Evolutionary conservation across 805 yeast species (phyloP).

Genomic region (Yarrowia deformans): DNA sequence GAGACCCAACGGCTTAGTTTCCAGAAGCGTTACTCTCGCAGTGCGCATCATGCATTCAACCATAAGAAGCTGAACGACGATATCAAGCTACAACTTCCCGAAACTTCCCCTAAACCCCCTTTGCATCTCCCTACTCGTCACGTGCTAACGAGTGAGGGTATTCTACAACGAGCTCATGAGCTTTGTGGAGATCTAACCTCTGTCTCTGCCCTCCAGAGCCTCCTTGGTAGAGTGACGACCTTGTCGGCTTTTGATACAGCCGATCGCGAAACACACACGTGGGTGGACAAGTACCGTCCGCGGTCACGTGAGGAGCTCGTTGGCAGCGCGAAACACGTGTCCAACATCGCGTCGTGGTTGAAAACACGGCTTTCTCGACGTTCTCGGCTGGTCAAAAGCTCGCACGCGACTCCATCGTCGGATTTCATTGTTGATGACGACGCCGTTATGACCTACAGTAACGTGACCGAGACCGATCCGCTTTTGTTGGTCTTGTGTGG

Average conservation of each 20-base stretch:
- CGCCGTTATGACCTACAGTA: not conserved
- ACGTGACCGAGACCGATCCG: not conserved
- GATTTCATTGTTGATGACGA: constrained; percentile 23
- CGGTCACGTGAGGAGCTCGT: constrained; percentile 8
- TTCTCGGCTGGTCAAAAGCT: not conserved
- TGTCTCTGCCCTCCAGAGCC: not conserved
- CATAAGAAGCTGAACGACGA: no score
- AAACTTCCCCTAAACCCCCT: not conserved
- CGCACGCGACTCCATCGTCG: not conserved
- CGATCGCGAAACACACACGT: constrained; percentile 8
- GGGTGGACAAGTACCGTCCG: constrained; percentile 35
- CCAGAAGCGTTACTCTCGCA: constrained; percentile 3
- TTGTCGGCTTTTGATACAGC: constrained; percentile 24
- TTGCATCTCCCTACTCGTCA: constrained; percentile 19
- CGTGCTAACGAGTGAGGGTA: not conserved
- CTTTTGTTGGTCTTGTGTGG: constrained; percentile 60
- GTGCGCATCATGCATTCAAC: not conserved
- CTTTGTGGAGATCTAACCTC: not conserved
- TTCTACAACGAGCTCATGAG: not conserved
- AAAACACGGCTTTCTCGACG: not conserved
- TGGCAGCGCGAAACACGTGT: not conserved
- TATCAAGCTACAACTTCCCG: not conserved
- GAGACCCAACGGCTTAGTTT: not conserved
- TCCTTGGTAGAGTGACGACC: constrained; percentile 3
- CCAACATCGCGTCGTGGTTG: constrained; percentile 10